These are phyloP conservation scores for Solanum bulbocastanum DNA, from an alignment of 257 asterid genomes.

Conservation along the genomic window DNA sequence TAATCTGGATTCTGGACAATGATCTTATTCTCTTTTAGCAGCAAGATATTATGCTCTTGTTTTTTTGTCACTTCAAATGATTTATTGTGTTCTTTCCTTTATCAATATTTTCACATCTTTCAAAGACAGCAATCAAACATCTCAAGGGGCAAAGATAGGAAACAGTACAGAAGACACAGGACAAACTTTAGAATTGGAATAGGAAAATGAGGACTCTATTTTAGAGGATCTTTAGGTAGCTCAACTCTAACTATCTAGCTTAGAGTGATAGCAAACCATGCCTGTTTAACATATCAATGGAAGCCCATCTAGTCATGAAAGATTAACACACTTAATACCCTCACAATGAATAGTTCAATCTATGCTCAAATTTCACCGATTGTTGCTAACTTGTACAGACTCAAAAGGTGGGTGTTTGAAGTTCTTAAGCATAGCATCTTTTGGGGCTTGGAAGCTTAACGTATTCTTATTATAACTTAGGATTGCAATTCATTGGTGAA, in stretches of 20 bases:
- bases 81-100: background rate
- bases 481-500: background rate
- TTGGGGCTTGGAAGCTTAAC: background rate
- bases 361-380: background rate
- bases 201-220: background rate
- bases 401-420: background rate
- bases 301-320: background rate
- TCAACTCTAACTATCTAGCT: background rate
- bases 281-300: background rate
- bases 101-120: background rate
- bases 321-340: background rate
- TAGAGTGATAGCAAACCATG: background rate
- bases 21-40: background rate
- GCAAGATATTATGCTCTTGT: background rate
- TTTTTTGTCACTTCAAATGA: background rate
- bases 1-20: background rate
- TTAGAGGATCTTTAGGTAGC: background rate
- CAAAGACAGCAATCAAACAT: background rate
- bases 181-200: background rate
- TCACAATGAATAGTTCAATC: background rate
- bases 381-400: background rate
- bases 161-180: background rate
- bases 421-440: background rate
- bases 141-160: background rate
- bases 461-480: background rate